phyloP scores from a whole-genome alignment of 805 yeast genomes.

The Starmerella bacillaris region DNA sequence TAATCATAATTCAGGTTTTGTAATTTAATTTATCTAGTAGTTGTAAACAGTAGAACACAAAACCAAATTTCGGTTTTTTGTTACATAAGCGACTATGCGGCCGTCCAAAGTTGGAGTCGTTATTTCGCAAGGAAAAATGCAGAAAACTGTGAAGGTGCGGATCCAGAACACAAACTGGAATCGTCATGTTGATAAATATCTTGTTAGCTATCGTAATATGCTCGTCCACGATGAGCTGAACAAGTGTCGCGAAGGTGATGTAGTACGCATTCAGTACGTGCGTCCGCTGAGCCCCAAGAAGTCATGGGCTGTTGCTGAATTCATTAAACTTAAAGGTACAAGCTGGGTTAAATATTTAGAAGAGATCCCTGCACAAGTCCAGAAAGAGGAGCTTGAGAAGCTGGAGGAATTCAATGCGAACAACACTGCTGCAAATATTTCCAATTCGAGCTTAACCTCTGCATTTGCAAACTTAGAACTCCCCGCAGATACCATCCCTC shows the following conservation, averaged over 20 bases:
- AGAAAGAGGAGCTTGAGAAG: constrained; percentile 44
- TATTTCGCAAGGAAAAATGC: constrained; percentile 89
- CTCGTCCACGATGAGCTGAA: constrained; percentile 88
- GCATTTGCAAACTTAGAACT: too few relatives aligned
- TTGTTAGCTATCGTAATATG: constrained; percentile 61
- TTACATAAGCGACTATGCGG: too few relatives aligned
- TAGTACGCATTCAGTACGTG: constrained; percentile 72
- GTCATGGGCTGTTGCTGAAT: constrained; percentile 81
- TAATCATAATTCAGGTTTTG: too few relatives aligned
- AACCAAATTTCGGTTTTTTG: too few relatives aligned
- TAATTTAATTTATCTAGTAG: too few relatives aligned
- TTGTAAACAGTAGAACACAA: too few relatives aligned
- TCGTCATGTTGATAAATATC: constrained; percentile 33
- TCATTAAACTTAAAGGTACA: constrained; percentile 75
- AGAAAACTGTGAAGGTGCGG: constrained; percentile 84
- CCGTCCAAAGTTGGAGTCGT: constrained; percentile 86
- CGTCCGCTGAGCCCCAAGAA: constrained; percentile 72
- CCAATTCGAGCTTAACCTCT: constrained; percentile 22
- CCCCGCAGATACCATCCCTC: too few relatives aligned
- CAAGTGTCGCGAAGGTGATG: constrained; percentile 83
- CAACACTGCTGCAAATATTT: not conserved
- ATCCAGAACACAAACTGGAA: constrained; percentile 63
- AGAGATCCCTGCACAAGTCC: constrained; percentile 51
- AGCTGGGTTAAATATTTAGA: constrained; percentile 66
- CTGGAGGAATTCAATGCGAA: constrained; percentile 32